Conservation (phyloP, 768 basidiomycete species). For the Cystofilobasidium macerans region DNA sequence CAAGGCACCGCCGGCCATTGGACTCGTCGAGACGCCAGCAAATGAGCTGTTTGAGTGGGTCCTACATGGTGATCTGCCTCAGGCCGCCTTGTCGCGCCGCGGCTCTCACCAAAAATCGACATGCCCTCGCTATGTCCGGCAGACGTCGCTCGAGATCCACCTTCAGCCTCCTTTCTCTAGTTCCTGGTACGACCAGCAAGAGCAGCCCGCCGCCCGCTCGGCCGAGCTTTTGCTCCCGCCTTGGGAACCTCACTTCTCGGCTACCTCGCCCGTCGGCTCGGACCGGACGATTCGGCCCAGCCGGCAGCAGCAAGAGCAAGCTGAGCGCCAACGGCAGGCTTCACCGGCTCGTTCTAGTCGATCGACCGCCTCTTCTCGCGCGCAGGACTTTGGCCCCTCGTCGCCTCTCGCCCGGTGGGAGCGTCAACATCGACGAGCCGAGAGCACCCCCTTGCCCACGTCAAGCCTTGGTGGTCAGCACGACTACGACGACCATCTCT, state of each 20-base stretch:
- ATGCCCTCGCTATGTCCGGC: neutral
- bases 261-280: neutral
- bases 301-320: neutral
- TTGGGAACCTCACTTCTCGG: neutral
- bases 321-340: neutral
- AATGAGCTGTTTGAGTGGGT: slow-evolving; percentile 2
- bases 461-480: neutral
- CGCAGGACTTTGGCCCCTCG: neutral
- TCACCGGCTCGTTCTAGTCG: neutral
- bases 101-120: neutral
- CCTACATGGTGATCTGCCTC: neutral
- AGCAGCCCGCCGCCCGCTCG: neutral
- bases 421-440: neutral
- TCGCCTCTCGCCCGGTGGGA: neutral
- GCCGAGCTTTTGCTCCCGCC: neutral
- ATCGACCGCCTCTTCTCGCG: neutral
- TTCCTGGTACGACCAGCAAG: neutral
- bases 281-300: neutral
- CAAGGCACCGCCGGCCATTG: neutral
- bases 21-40: neutral
- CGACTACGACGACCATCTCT: neutral
- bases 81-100: neutral
- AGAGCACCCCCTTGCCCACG: neutral
- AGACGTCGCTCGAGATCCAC: neutral
- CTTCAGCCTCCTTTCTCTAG: neutral